These are phyloP conservation scores for Pilasporangium apinafurcum DNA, from an alignment of 352 stramenopile genomes.

Conservation along the genomic window DNA sequence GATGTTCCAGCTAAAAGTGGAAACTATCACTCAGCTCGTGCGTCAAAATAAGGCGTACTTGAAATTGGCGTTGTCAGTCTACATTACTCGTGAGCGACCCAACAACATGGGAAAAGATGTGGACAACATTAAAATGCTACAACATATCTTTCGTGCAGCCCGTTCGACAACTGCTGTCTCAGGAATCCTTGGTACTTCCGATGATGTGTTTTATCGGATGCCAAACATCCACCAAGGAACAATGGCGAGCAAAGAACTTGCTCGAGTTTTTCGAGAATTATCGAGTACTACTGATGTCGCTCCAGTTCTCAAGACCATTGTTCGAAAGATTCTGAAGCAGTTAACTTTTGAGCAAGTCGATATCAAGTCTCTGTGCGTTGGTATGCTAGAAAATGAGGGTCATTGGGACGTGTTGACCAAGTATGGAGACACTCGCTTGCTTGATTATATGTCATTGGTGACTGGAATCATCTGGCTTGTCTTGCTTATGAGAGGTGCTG, in stretches of 20 bases:
- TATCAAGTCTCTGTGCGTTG: slow-evolving; percentile 71
- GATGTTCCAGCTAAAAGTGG: slow-evolving; percentile 85
- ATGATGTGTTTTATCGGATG: slow-evolving; percentile 59
- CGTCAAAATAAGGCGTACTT: slow-evolving; percentile 65
- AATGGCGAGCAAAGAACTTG: slow-evolving; percentile 63
- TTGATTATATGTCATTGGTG: slow-evolving; percentile 79
- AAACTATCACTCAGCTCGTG: slow-evolving; percentile 77
- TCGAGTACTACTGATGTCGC: slow-evolving; percentile 64
- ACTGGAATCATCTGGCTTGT: slow-evolving; percentile 72
- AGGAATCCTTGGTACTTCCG: slow-evolving; percentile 12
- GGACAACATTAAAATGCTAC: slow-evolving; percentile 88
- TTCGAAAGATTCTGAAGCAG: slow-evolving; percentile 82
- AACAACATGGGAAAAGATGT: slow-evolving; percentile 84
- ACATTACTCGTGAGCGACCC: slow-evolving; percentile 64
- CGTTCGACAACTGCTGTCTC: too few relatives aligned
- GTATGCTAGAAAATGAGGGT: slow-evolving; percentile 65
- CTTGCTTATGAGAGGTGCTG: slow-evolving; percentile 65
- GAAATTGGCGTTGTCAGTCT: slow-evolving; percentile 55
- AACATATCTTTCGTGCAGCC: slow-evolving; percentile 78
- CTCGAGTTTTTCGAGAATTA: slow-evolving; percentile 77
- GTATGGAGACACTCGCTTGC: slow-evolving; percentile 46
- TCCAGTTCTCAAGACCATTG: slow-evolving; percentile 77
- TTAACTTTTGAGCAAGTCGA: slow-evolving; percentile 80
- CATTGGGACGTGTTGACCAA: slow-evolving; percentile 66
- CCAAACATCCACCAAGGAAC: slow-evolving; percentile 48